Evolutionary conservation across 1,284 basidiomycete species (phyloP), one percentile per base, ranked within the genome.

Genomic region (Cryptococcus jaspeensis): DNA sequence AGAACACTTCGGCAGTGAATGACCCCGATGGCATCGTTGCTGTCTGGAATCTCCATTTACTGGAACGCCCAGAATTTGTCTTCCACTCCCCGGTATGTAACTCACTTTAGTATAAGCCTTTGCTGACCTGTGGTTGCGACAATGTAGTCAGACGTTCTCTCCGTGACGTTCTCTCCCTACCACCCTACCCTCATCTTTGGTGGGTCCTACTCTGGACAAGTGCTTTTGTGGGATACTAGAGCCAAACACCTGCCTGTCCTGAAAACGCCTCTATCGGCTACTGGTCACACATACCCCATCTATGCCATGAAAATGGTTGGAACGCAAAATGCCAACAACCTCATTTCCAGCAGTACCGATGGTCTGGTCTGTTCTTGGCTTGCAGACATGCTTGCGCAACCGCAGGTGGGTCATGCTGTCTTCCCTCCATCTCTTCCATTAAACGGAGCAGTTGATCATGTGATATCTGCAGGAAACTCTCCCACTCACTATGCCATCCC

Each of bases 261-360:
- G 58, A 99, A 98, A 79, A 96, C 95, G 5, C 96, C 96, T 0
- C 79, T 99, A 44, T 94, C 92, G 6, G 90, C 92, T 2, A 86
- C 90, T 28, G 94, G 96, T 0, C 96, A 99, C 72, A 98, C 95
- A 2, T 95, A 99, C 75, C 96, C 96, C 1, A 92, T 99, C 41
- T 99, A 99, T 79, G 89, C 89, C 0, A 92, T 99, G 84, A 87
- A 90, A 67, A 91, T 97, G 84, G 90, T 98, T 22, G 96, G 96
- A 11, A 96, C 94, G 3, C 94, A 97, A 73, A 97, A 99, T 73
- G 96, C 96, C 5, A 93, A 98, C 76, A 96, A 95, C 71, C 80
- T 99, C 54, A 91, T 99, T 56, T 92, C 92, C 16, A 92, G 90
- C 62, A 93, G 90, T 63, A 97, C 94, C 1, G 96, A 99, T 73